phyloP scores from a whole-genome alignment of 192 early-diverging fungal species.

The Podochytrium sp. region DNA sequence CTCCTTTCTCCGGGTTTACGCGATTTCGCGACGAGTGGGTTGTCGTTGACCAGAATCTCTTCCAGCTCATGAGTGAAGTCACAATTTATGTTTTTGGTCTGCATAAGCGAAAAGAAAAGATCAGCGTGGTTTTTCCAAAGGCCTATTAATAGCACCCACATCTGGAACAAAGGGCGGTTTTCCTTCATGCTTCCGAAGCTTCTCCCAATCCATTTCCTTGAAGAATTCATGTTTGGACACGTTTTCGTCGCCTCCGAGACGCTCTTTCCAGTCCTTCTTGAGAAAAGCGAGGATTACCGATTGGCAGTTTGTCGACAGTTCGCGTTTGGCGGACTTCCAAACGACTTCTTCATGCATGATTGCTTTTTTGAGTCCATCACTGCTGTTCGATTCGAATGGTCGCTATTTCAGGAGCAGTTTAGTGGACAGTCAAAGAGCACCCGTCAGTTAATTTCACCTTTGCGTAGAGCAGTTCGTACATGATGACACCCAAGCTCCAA shows the following conservation, averaged over 20 bases:
- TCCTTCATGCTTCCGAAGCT: slow-evolving; percentile 70
- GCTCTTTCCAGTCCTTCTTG: slow-evolving; percentile 45
- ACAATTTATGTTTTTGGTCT: slow-evolving; percentile 91
- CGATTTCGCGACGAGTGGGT: slow-evolving; percentile 86
- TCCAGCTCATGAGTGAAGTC: slow-evolving; percentile 83
- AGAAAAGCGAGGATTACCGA: slow-evolving; percentile 59
- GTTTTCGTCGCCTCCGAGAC: slow-evolving; percentile 21
- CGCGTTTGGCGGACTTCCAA: slow-evolving; percentile 44
- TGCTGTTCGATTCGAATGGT: slow-evolving; percentile 78
- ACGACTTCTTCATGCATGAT: slow-evolving; percentile 73
- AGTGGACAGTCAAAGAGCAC: neutral
- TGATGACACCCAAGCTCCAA: slow-evolving; percentile 84
- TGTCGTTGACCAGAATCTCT: slow-evolving; percentile 92
- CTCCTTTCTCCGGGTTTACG: slow-evolving; percentile 45
- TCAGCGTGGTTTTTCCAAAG: neutral
- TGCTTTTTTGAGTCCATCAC: slow-evolving; percentile 68
- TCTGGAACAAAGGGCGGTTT: slow-evolving; percentile 86
- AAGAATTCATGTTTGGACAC: slow-evolving; percentile 84
- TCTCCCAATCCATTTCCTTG: slow-evolving; percentile 73
- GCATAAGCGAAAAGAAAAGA: neutral
- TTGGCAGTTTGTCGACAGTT: slow-evolving; percentile 11
- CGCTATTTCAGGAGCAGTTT: slow-evolving; percentile 50
- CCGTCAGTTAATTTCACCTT: slow-evolving; percentile 54
- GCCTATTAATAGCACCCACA: slow-evolving; percentile 49
- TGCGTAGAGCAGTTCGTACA: slow-evolving; percentile 76